A percentile compares a stretch with the other conserved stretches of the same genome.
Evolutionary conservation across 208 protist species (phyloP).

Genomic region (Porcisia deanei): DNA sequence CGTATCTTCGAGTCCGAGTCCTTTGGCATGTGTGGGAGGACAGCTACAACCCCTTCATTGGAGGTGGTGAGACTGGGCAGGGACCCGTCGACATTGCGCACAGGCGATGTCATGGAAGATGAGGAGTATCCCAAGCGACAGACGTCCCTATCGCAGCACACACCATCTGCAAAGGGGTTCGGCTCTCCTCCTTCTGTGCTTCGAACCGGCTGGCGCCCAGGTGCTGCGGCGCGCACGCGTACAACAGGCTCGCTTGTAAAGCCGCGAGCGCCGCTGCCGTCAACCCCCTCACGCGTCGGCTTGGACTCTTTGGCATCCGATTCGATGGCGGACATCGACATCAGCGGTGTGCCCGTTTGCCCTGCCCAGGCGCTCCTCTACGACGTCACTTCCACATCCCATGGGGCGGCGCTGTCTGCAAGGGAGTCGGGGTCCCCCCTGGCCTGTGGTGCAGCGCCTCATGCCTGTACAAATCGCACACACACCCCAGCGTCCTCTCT

Average conservation of each 20-base stretch:
- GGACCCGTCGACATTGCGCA: neutral
- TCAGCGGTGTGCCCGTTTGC: neutral
- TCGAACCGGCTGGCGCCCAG: constrained; percentile 6
- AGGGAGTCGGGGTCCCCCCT: neutral
- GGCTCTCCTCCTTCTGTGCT: constrained; percentile 23
- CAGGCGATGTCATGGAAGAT: neutral
- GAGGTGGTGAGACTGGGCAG: neutral
- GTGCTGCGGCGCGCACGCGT: neutral
- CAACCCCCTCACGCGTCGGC: neutral
- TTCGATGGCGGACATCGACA: neutral
- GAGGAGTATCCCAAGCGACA: constrained; percentile 6
- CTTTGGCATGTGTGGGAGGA: neutral
- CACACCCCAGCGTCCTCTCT: neutral
- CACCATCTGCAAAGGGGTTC: neutral
- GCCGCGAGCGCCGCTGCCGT: neutral
- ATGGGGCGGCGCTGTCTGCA: neutral
- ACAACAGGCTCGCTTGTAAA: neutral
- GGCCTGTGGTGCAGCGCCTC: neutral
- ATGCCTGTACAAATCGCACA: neutral
- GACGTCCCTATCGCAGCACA: constrained; percentile 11
- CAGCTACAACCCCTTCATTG: neutral
- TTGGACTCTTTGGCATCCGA: neutral
- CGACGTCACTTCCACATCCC: neutral
- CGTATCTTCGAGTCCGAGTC: constrained; percentile 19
- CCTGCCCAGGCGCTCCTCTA: constrained; percentile 9